Evolutionary conservation across 2,329 filamentous ascomycete species (phyloP).

Genomic region (Trichoderma cornu-damae): DNA sequence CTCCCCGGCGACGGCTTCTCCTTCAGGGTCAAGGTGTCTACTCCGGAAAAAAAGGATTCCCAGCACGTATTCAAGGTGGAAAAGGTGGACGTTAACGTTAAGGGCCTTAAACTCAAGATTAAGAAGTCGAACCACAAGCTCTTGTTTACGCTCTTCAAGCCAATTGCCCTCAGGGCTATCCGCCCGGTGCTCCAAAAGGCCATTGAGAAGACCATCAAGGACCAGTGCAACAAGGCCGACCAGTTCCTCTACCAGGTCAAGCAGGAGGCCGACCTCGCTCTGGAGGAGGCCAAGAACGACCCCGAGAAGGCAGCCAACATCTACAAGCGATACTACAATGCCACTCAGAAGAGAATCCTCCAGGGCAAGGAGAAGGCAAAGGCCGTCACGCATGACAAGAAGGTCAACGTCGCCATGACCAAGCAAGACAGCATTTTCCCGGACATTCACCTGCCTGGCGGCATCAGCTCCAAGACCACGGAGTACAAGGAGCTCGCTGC

Average conservation of each 20-base stretch:
- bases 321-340: slow-evolving; percentile 76
- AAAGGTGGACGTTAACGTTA: slow-evolving; percentile 76
- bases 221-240: slow-evolving; percentile 73
- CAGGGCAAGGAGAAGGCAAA: slow-evolving; percentile 75
- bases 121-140: slow-evolving; percentile 95
- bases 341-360: slow-evolving; percentile 66
- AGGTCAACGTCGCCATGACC: slow-evolving; percentile 53
- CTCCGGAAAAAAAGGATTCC: slow-evolving; percentile 66
- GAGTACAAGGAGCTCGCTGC: slow-evolving; percentile 84
- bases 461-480: slow-evolving; percentile 87
- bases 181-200: slow-evolving; percentile 81
- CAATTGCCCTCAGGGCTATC: slow-evolving; percentile 76
- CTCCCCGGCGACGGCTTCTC: slow-evolving; percentile 82
- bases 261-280: slow-evolving; percentile 70
- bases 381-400: slow-evolving; percentile 56
- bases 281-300: slow-evolving; percentile 51
- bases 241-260: slow-evolving; percentile 69
- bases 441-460: slow-evolving; percentile 71
- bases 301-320: slow-evolving; percentile 74
- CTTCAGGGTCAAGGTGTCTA: slow-evolving; percentile 87
- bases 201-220: slow-evolving; percentile 81
- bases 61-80: slow-evolving; percentile 93
- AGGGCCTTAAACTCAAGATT: slow-evolving; percentile 79
- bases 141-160: slow-evolving; percentile 81
- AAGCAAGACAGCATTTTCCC: slow-evolving; percentile 87